Conservation (phyloP, 345 rosid species). For the Turnera subulata region DNA sequence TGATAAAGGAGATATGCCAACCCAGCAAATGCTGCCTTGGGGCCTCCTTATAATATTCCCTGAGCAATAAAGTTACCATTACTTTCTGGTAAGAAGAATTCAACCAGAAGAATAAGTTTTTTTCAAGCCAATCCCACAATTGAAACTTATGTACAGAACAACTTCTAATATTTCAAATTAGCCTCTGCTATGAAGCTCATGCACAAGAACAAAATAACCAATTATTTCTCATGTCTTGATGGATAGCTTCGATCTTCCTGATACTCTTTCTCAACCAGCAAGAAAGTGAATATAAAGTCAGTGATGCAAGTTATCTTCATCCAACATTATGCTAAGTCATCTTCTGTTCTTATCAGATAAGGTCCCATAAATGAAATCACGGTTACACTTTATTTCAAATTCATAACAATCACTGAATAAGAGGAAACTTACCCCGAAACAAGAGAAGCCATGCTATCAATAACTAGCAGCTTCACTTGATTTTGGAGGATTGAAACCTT, state of each 20-base stretch:
- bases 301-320: no score
- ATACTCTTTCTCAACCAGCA: no score
- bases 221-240: no score
- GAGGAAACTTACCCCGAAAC: conserved; percentile 55
- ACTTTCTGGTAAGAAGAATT: conserved; percentile 7
- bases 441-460: conserved; percentile 91
- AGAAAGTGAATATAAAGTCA: no score
- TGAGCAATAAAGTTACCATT: conserved; percentile 26
- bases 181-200: no score
- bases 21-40: conserved; percentile 52
- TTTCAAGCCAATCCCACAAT: background rate
- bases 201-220: no score
- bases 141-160: background rate
- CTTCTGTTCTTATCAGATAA: no score
- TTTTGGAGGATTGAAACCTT: conserved; percentile 64
- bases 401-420: background rate
- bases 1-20: conserved; percentile 83
- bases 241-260: no score
- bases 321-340: no score
- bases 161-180: no score
- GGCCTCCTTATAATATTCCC: conserved; percentile 51
- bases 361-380: no score
- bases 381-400: no score
- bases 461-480: conserved; percentile 72
- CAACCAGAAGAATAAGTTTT: background rate